Conservation (phyloP, 768 basidiomycete species). For the Mycena olivaceomarginata region DNA sequence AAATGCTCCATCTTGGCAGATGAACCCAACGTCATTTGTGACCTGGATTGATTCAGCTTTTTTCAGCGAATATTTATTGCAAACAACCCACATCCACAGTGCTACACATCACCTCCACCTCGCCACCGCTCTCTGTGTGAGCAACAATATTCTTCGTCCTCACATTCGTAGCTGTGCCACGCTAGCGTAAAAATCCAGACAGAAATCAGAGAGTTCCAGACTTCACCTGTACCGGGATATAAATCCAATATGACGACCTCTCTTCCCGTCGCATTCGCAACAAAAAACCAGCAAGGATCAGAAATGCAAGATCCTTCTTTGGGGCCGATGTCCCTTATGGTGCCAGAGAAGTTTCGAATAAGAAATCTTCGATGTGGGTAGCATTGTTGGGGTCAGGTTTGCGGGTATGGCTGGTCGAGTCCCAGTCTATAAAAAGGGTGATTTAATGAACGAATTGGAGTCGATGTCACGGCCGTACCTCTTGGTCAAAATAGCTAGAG, state of each 20-base stretch:
- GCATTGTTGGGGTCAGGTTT: constrained; percentile 35
- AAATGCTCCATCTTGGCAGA: constrained; percentile 35
- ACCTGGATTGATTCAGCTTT: constrained; percentile 33
- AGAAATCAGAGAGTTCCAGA: constrained; percentile 25
- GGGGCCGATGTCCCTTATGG: constrained; percentile 32
- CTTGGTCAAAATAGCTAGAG: constrained; percentile 34
- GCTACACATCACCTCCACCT: constrained; percentile 38
- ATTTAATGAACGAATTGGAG: constrained; percentile 18
- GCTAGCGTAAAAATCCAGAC: constrained; percentile 30
- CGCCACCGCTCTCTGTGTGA: constrained; percentile 29
- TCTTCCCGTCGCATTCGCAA: constrained; percentile 38
- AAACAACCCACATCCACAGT: constrained; percentile 27
- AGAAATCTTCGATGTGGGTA: constrained; percentile 32
- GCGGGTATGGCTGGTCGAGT: constrained; percentile 32
- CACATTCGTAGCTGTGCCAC: constrained; percentile 30
- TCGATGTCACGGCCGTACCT: constrained; percentile 22
- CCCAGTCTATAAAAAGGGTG: constrained; percentile 6
- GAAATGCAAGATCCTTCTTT: constrained; percentile 36
- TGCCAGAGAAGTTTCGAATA: constrained; percentile 35
- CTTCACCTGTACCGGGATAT: constrained; percentile 32
- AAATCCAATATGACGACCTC: constrained; percentile 36
- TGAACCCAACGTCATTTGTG: constrained; percentile 37
- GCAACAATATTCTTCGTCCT: constrained; percentile 36
- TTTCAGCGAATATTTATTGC: constrained; percentile 18
- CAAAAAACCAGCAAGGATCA: constrained; percentile 34